These are phyloP conservation scores for Penicillium chermesinum DNA, from an alignment of 495 filamentous ascomycete species.

Conservation along the genomic window DNA sequence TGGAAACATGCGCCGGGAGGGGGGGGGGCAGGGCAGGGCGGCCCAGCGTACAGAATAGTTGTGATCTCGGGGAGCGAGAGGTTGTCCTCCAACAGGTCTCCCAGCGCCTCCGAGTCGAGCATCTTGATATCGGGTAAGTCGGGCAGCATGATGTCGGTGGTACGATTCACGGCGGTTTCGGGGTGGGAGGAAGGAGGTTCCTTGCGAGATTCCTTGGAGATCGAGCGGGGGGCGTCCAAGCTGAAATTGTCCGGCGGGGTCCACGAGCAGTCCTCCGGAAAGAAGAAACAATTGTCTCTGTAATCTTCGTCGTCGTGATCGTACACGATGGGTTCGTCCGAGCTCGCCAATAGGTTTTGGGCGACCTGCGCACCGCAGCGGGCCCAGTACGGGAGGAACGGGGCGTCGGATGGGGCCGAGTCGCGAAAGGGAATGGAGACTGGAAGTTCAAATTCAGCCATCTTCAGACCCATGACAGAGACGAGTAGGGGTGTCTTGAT, in stretches of 20 bases:
- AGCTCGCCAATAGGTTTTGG: conserved; percentile 36
- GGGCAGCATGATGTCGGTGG: conserved; percentile 40
- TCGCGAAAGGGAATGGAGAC: conserved; percentile 15
- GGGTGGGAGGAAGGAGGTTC: not conserved
- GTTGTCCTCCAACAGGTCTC: conserved; percentile 45
- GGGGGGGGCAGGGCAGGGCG: not conserved
- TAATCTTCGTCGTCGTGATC: conserved; percentile 45
- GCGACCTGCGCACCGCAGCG: conserved; percentile 36
- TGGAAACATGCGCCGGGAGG: too few species aligned
- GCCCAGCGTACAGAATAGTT: conserved; percentile 35
- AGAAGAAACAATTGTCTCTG: conserved; percentile 44
- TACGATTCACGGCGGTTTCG: conserved; percentile 2
- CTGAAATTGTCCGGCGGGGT: conserved; percentile 34
- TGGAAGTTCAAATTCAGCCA: conserved; percentile 28
- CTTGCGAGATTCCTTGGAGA: conserved; percentile 4
- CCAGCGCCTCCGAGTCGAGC: conserved; percentile 44
- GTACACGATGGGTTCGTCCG: conserved; percentile 45
- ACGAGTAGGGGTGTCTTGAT: conserved; percentile 4
- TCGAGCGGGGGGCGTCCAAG: conserved; percentile 16
- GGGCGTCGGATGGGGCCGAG: conserved; percentile 7
- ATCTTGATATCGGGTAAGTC: conserved; percentile 46
- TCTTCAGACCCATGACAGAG: conserved; percentile 23
- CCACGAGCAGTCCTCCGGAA: conserved; percentile 45
- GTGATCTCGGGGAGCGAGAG: conserved; percentile 46
- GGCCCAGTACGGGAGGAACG: conserved; percentile 42